phyloP scores from a whole-genome alignment of 805 yeast species.

The Wickerhamiella slavikovae region DNA sequence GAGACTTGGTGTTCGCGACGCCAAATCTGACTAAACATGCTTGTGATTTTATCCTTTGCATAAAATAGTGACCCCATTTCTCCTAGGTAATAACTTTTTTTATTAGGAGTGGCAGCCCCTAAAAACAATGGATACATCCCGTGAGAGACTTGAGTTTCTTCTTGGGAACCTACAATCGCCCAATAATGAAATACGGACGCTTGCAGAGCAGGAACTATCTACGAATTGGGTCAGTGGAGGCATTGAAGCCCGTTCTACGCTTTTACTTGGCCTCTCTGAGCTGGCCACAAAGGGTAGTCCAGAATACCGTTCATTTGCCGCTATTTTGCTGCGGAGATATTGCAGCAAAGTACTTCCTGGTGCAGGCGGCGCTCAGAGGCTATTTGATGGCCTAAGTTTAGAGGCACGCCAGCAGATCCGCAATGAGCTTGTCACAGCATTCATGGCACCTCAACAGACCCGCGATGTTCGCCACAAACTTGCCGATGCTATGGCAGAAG shows the following conservation, averaged over 20 bases:
- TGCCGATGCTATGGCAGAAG: conserved; percentile 85
- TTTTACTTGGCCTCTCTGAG: conserved; percentile 62
- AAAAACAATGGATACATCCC: no score
- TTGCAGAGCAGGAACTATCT: conserved; percentile 57
- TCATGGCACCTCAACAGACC: conserved; percentile 37
- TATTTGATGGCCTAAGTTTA: conserved; percentile 47
- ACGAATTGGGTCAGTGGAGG: conserved; percentile 46
- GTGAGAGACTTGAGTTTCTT: conserved; percentile 24
- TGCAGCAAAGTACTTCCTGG: conserved; percentile 62
- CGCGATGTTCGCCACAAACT: conserved; percentile 72
- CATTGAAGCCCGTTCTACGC: conserved; percentile 38
- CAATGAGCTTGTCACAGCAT: conserved; percentile 47
- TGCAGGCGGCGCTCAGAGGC: conserved; percentile 47
- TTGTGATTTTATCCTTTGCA: no score
- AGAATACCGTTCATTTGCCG: conserved; percentile 44
- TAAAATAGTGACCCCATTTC: no score
- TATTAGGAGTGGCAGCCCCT: no score
- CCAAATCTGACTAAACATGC: no score
- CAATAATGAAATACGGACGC: conserved; percentile 52
- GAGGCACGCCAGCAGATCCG: conserved; percentile 44
- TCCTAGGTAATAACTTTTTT: no score
- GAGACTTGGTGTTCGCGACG: no score
- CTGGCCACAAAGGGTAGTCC: conserved; percentile 47
- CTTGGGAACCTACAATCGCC: conserved; percentile 55
- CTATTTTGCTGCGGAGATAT: conserved; percentile 75